Evolutionary conservation across 306 rosid genomes (phyloP), one percentile per base, ranked within the genome.

Genomic region (Cucurbita moschata): DNA sequence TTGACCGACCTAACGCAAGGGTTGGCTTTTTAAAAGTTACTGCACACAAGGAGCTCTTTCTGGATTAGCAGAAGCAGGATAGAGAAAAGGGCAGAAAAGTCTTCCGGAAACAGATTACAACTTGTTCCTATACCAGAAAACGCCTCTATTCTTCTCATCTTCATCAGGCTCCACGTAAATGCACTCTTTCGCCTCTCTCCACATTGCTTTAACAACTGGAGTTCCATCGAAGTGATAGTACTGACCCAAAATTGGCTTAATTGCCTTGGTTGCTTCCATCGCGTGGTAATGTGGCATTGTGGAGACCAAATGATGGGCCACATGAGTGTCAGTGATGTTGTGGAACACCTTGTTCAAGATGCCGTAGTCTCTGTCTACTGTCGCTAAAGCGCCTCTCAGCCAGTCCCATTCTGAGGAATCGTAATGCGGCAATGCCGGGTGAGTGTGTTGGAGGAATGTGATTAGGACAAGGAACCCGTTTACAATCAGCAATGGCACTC

Each of bases 361-460:
- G 8, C 98, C 98, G 40, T 94, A 94, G 74, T 91, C 97, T 64
- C 98, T 82, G 78, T 90, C 98, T 5, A 89, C 92, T 0, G 97
- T 94, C 8, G 98, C 96, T 71, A 94, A 73, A 8, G 98, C 98
- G 78, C 98, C 97, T 73, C 88, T 88, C 47, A 94, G 50, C 98
- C 98, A 94, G 78, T 90, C 95, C 98, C 98, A 94, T 79, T 94
- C 98, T 0, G 91, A 83, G 5, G 92, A 79, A 77, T 89, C 91
- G 49, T 94, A 94, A 66, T 89, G 98, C 0, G 98, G 98, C 84
- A 94, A 78, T 6, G 98, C 79, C 2, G 95, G 87, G 78, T 94
- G 98, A 59, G 98, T 94, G 67, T 94, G 98, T 83, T 94, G 98
- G 86, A 94, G 79, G 78, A 1, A 90, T n/a, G 98, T 94, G 71